Conservation (phyloP, 2,329 filamentous ascomycete genomes). For the Cordyceps farinosa region DNA sequence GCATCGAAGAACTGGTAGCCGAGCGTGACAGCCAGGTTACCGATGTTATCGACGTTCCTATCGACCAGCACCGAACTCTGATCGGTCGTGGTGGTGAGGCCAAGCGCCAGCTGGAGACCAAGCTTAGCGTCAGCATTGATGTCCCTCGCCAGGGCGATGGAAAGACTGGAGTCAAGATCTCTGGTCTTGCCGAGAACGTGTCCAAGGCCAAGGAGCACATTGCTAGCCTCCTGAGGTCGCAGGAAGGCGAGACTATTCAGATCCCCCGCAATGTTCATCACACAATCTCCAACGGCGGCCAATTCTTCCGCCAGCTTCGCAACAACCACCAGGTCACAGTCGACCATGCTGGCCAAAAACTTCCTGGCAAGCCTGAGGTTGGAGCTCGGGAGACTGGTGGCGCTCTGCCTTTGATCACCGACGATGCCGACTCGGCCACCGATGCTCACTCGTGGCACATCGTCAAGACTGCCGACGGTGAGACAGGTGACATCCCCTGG, state of each 20-base stretch:
- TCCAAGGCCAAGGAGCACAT: conserved; percentile 87
- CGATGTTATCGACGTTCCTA: conserved; percentile 75
- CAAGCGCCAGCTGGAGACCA: conserved; percentile 77
- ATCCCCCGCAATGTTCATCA: conserved; percentile 84
- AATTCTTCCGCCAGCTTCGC: conserved; percentile 87
- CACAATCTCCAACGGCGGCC: conserved; percentile 78
- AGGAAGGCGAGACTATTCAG: conserved; percentile 82
- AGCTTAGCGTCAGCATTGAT: conserved; percentile 84
- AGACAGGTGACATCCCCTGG: conserved; percentile 80
- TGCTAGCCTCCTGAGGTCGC: conserved; percentile 71
- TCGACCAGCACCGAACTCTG: conserved; percentile 83
- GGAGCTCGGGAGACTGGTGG: conserved; percentile 55
- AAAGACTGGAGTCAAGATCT: conserved; percentile 81
- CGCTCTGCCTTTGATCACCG: conserved; percentile 85
- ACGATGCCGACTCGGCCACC: conserved; percentile 63
- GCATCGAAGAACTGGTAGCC: conserved; percentile 77
- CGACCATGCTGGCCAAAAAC: conserved; percentile 78
- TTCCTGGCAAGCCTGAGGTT: conserved; percentile 65
- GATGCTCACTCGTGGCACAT: conserved; percentile 81
- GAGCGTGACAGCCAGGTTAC: conserved; percentile 80
- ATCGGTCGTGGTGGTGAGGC: conserved; percentile 90
- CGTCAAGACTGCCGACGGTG: conserved; percentile 59
- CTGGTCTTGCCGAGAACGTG: conserved; percentile 73
- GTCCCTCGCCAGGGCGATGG: conserved; percentile 86
- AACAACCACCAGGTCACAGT: conserved; percentile 86